Evolutionary conservation across 2,329 filamentous ascomycete genomes (phyloP), one percentile per base, ranked within the genome.

Genomic region (Xylaria sp.): DNA sequence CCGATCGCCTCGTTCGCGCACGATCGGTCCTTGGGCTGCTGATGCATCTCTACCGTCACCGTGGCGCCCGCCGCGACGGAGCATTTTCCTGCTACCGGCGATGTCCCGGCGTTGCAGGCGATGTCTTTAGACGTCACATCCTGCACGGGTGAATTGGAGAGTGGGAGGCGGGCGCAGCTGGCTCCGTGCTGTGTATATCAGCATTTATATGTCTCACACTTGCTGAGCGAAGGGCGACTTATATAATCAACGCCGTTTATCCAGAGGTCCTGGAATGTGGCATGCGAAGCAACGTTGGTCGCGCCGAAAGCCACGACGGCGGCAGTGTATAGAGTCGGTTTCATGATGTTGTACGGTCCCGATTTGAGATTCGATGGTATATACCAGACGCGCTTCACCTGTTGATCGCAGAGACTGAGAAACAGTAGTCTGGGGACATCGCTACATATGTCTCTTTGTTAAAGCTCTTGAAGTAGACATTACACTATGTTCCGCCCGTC

Each of bases 1-100:
- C 82, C 82, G 63, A 84, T 83, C 5, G 81, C 83, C 68, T 83
- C 79, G 65, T 79, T 79, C 4, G 69, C 58, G 67, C 81, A 84
- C n/a, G 70, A 71, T 17, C 82, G 79, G 70, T 77, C 73, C 1
- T 69, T 66, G 0, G 73, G 74, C 67, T 77, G 74, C 65, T 84
- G 83, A 78, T 89, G 86, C 84, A 89, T 88, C 77, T 88, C 87
- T 7, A 88, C 80, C 0, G 86, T 87, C 15, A 88, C 82, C 0
- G 79, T 84, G 4, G 79, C 78, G 3, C 86, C 85, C 3, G 84
- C 84, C 36, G 78, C 76, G 36, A 86, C 83, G 23, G 79, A 74
- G 74, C 85, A 87, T 72, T 85, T 84, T 15, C 77, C 79, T 1
- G 78, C 66, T 4, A 81, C 79, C 17, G 78, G 72, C n/a, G 70